phyloP scores from a whole-genome alignment of 768 basidiomycete species.

The Omphalotus guepiniiformis region DNA sequence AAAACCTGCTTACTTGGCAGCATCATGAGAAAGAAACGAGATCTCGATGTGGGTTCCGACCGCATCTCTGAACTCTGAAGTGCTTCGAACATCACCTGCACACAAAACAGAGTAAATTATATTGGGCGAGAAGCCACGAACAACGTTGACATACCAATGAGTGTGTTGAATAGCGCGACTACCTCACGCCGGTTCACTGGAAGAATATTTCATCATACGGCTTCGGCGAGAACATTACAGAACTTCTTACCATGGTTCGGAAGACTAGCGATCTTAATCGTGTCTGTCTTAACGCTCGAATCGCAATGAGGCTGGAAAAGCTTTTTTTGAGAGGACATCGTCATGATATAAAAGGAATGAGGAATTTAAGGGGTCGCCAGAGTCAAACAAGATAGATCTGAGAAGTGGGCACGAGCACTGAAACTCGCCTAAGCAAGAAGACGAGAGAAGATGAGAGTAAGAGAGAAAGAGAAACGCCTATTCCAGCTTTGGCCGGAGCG shows the following conservation, averaged over 20 bases:
- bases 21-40: slow-evolving; percentile 48
- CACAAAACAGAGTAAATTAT: not conserved
- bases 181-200: slow-evolving; percentile 42
- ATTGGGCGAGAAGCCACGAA: not conserved
- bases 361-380: slow-evolving; percentile 9
- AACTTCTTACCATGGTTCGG: slow-evolving; percentile 31
- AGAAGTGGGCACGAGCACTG: slow-evolving; percentile 16
- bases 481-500: slow-evolving; percentile 10
- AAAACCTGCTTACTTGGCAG: slow-evolving; percentile 41
- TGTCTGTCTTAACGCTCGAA: slow-evolving; percentile 32
- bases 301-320: slow-evolving; percentile 18
- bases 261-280: slow-evolving; percentile 49
- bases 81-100: slow-evolving; percentile 49
- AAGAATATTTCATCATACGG: slow-evolving; percentile 3
- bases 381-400: slow-evolving; percentile 8
- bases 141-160: slow-evolving; percentile 41
- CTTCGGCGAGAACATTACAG: not conserved
- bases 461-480: slow-evolving; percentile 22
- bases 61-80: slow-evolving; percentile 35
- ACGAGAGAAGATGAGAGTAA: slow-evolving; percentile 21
- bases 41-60: slow-evolving; percentile 43
- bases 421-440: slow-evolving; percentile 24
- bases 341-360: not conserved
- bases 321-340: slow-evolving; percentile 16
- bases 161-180: slow-evolving; percentile 49